Base-by-base conservation (phyloP, 495 filamentous ascomycete species). In the Penicillium daleae region DNA sequence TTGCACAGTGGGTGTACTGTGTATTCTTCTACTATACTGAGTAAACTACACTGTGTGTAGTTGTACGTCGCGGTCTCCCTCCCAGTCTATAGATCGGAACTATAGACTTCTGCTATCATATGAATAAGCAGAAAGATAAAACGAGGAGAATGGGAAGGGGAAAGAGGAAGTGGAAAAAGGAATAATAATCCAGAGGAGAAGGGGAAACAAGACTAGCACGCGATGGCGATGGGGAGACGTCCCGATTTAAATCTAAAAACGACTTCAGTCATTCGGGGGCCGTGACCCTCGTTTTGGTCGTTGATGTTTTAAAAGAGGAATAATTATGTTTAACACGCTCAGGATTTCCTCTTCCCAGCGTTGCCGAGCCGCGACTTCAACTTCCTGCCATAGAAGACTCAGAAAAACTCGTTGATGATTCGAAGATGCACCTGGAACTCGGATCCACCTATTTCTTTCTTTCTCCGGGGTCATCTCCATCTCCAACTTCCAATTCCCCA, bases 351-450 rank as follows among this genome's bases (percentile, higher is more conserved):
- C 31, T 51, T 62, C 59, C 54, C 29, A 59, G 48, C n/a, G 24
- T 46, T 59, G 40, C 65, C 65, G 66, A 68, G 62, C 62, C 59
- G 62, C 66, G 44, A 44, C 42, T 46, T 39, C 13, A 39, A 15
- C 35, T 15, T 39, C 35, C 35, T 8, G 24, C 3, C 5, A 21
- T 1, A 42, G n/a, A 46, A 46, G 21, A 24, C 5, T 19, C 2
- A 42, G n/a, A 46, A 46, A 15, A 24, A 24, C 2, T 46, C 8
- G 19, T 4, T 22, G 21, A 12, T 46, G 42, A 46, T 46, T 46
- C 42, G 21, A 46, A 46, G 19, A 46, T 46, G 42, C 40, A 21
- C 42, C 42, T 46, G 42, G 19, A 22, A 24, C 42, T 13, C 12
- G 42, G 42, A 46, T 46, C 42, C 49, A 29, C 49, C 44, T 49